Conservation (phyloP, 2,329 filamentous ascomycete genomes). For the Dactylellina haptotyla region DNA sequence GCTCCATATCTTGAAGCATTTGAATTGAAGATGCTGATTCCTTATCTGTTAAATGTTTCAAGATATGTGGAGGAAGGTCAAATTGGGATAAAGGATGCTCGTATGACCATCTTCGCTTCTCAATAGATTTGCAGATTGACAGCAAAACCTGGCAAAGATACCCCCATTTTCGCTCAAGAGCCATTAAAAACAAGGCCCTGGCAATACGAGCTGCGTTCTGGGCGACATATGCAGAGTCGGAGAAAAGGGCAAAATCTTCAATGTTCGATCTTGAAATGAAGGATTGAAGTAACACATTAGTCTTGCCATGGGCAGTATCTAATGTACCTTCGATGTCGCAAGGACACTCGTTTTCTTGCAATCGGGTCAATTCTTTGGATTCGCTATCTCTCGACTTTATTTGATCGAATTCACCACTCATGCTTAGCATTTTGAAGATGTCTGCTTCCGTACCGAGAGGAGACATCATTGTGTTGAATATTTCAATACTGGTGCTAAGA, state of each 20-base stretch:
- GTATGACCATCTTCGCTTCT: conserved; percentile 93
- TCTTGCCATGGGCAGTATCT: conserved; percentile 84
- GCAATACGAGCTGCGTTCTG: conserved; percentile 96
- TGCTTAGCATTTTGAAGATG: conserved; percentile 92
- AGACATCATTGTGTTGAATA: conserved; percentile 96
- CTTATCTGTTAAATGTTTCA: conserved; percentile 86
- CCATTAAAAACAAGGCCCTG: conserved; percentile 95
- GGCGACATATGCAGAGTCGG: conserved; percentile 92
- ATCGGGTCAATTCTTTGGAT: conserved; percentile 80
- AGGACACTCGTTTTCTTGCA: conserved; percentile 76
- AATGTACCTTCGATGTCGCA: conserved; percentile 77
- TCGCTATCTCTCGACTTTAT: conserved; percentile 92
- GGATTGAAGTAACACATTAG: conserved; percentile 91
- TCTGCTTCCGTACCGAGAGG: conserved; percentile 88
- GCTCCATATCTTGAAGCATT: conserved; percentile 88
- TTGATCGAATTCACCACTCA: conserved; percentile 98
- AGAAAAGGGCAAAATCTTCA: conserved; percentile 92
- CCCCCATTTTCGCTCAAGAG: conserved; percentile 92
- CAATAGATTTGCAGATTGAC: conserved; percentile 94
- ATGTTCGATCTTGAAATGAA: conserved; percentile 89
- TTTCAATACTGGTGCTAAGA: conserved; percentile 88
- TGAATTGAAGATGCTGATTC: conserved; percentile 79
- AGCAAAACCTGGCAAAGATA: conserved; percentile 91
- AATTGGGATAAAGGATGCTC: conserved; percentile 96
- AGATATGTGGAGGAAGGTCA: conserved; percentile 82